Evolutionary conservation across 2,329 filamentous ascomycete species (phyloP).

Genomic region (Hyphodiscus sp.): DNA sequence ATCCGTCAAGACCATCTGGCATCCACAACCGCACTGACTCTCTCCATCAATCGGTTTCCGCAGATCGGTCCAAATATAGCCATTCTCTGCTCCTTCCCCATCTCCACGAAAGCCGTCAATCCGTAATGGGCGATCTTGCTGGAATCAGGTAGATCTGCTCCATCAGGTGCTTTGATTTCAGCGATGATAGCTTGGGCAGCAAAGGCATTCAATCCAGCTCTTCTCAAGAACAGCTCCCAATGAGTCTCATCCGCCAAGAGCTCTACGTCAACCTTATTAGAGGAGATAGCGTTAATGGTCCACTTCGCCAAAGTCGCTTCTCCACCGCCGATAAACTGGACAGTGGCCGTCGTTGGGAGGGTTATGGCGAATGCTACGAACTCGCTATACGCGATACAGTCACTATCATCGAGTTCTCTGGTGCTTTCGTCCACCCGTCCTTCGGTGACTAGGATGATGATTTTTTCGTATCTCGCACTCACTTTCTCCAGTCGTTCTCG

Average conservation of each 20-base stretch:
- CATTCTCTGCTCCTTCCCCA: slow-evolving; percentile 45
- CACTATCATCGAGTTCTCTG: slow-evolving; percentile 18
- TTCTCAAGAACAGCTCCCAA: slow-evolving; percentile 63
- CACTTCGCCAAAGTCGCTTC: slow-evolving; percentile 46
- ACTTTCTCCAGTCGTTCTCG: slow-evolving; percentile 48
- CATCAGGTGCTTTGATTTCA: slow-evolving; percentile 34
- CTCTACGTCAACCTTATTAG: slow-evolving; percentile 18
- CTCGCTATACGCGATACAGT: slow-evolving; percentile 22
- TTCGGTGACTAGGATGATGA: slow-evolving; percentile 64
- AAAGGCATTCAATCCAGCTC: slow-evolving; percentile 62
- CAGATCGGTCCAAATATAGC: slow-evolving; percentile 44
- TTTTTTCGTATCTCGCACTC: slow-evolving; percentile 54
- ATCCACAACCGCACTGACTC: slow-evolving; percentile 47
- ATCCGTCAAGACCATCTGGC: slow-evolving; percentile 24
- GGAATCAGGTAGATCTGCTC: slow-evolving; percentile 6
- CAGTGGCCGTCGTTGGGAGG: slow-evolving; percentile 34
- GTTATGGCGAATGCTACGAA: slow-evolving; percentile 29
- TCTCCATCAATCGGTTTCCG: slow-evolving; percentile 44
- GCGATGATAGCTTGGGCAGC: slow-evolving; percentile 60
- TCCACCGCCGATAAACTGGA: slow-evolving; percentile 45
- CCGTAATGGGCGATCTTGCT: slow-evolving; percentile 32
- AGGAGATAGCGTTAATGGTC: slow-evolving; percentile 46
- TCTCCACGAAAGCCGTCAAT: slow-evolving; percentile 49
- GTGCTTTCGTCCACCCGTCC: slow-evolving; percentile 38
- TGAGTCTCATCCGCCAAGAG: slow-evolving; percentile 52